Evolutionary conservation across 371 early-diverging fungal genomes (phyloP), one percentile per base, ranked within the genome.

Genomic region (Parasitella parasitica): DNA sequence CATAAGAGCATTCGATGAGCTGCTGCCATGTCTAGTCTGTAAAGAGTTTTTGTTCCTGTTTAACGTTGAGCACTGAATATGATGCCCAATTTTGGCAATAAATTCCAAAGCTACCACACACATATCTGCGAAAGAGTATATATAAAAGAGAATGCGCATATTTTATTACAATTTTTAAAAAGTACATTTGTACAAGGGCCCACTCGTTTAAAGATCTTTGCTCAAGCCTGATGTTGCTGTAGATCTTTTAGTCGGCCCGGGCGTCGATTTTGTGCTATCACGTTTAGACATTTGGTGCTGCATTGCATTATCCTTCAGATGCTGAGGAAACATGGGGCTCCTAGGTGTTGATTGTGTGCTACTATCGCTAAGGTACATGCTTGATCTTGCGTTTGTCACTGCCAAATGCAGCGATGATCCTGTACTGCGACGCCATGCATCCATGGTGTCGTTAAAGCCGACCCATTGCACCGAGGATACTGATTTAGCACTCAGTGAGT

Each of bases 381-480:
- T 72, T 3, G 72, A 51, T 3, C 68, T 52, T 16, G 63, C 60
- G 35, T 73, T 73, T n/a, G 63, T 73, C 9, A 75, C 70, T 6
- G 76, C 67, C 39, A 75, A 57, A 48, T 72, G 76, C 22, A 56
- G 30, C 3, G 62, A 56, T 2, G 60, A 59, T 35, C 59, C 54
- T 6, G 59, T 36, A 27, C 61, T 61, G 28, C 48, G 54, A 15
- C 61, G 39, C 65, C 72, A 67, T 20, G 52, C 54, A 30, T 76
- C 77, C 77, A 76, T 76, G 15, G 54, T 56, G 27, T 76, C 70
- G 52, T 76, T 76, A 22, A 76, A 76, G 22, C 66, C 73, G 1
- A 76, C 71, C 77, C 77, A 76, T 22, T 76, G 77, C 3, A 76
- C 63, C 4, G 73, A 73, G 0, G 71, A 54, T 2, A 76, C 77